Evolutionary conservation across 768 basidiomycete species (phyloP), one percentile per base, ranked within the genome.

Genomic region (Tulasnella sp.): DNA sequence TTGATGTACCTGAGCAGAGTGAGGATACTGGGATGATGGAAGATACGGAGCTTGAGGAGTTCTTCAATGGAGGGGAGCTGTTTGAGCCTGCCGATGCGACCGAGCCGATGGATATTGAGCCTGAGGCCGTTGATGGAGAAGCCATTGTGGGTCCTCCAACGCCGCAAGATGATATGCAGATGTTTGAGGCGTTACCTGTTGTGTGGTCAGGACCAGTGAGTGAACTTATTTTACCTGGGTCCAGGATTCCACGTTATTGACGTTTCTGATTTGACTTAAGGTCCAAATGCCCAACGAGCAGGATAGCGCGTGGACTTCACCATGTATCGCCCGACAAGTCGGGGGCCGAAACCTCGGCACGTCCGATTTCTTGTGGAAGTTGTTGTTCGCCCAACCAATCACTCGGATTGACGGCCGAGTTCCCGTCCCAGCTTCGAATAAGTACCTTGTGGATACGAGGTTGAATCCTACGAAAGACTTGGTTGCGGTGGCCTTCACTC

Each of bases 11-110:
- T 9, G 79, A 73, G n/a, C 48, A 74, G 28, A 37, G 18, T 31
- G 69, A 89, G 83, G 79, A 76, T 42, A 73, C 83, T 31, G 83
- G 84, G 24, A 83, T 83, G 75, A 90, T 92, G 14, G 91, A 92
- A 77, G 95, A 95, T 85, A 90, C 91, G 81, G 95, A 95, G 85
- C 95, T 96, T 83, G 95, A 96, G 83, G 93, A 95, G 91, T 92
- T 95, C 83, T 86, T 96, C 54, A 90, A 91, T 80, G 91, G 93
- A 90, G 22, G 85, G 46, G 48, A 44, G 69, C 64, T 48, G 44
- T 74, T 74, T 24, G 80, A 64, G n/a, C 73, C 40, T 50, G 34
- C 41, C 31, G 79, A 80, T 88, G 41, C 87, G 89, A 1, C 81
- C 83, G 22, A 85, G 83, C 28, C 60, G 48, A 44, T 80, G 79